These are phyloP conservation scores for Umbelopsis vinacea DNA, from an alignment of 192 early-diverging fungal genomes.

Conservation along the genomic window DNA sequence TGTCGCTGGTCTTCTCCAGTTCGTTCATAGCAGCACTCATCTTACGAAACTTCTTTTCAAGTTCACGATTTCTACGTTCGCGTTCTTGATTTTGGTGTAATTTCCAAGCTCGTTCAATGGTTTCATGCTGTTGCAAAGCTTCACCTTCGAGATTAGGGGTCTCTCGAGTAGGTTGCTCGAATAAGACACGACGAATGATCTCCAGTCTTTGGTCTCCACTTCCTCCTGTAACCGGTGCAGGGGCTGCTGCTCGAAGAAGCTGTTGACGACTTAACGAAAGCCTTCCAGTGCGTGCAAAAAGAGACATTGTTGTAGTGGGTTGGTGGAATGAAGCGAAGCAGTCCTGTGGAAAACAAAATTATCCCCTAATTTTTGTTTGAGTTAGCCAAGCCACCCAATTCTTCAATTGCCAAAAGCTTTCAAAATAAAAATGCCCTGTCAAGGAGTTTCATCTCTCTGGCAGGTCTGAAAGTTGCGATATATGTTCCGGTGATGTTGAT, in stretches of 20 bases:
- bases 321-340: neutral
- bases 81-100: slow-evolving; percentile 56
- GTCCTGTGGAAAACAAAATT: neutral
- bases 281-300: slow-evolving; percentile 12
- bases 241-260: slow-evolving; percentile 13
- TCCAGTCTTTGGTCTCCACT: slow-evolving; percentile 65
- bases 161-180: slow-evolving; percentile 56
- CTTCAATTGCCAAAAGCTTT: slow-evolving; percentile 26
- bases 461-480: no score
- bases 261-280: slow-evolving; percentile 19
- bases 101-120: slow-evolving; percentile 75
- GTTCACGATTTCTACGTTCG: slow-evolving; percentile 45
- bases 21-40: slow-evolving; percentile 71
- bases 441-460: neutral
- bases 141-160: slow-evolving; percentile 48
- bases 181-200: slow-evolving; percentile 74
- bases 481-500: no score
- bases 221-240: slow-evolving; percentile 35
- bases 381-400: neutral
- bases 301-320: neutral
- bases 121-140: slow-evolving; percentile 66
- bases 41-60: slow-evolving; percentile 61
- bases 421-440: slow-evolving; percentile 27
- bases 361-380: slow-evolving; percentile 3
- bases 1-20: slow-evolving; percentile 59